These are phyloP conservation scores for Hexamita inflata DNA, from an alignment of 208 protist genomes.

Conservation along the genomic window DNA sequence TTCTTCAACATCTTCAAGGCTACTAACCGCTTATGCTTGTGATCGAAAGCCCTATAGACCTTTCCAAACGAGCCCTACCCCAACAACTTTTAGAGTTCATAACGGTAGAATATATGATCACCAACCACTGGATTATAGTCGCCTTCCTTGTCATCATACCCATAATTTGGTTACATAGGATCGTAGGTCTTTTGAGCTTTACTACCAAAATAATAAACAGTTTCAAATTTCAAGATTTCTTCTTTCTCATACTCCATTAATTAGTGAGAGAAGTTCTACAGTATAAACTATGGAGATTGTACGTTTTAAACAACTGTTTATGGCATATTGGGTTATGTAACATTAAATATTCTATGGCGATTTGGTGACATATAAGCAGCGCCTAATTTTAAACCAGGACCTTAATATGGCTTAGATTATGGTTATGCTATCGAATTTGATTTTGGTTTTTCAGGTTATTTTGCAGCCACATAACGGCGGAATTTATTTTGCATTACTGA, in stretches of 20 bases:
- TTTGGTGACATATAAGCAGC: no score
- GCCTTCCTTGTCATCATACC: slow-evolving; percentile 69
- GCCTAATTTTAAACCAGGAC: no score
- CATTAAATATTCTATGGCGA: no score
- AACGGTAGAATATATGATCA: slow-evolving; percentile 67
- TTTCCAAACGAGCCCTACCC: slow-evolving; percentile 21
- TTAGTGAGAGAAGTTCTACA: no score
- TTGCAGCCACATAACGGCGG: no score
- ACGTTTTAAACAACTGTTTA: no score
- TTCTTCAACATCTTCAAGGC: slow-evolving; percentile 9
- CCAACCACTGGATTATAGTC: slow-evolving; percentile 64
- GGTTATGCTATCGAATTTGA: no score
- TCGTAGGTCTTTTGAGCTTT: slow-evolving; percentile 46
- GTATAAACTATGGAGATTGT: no score
- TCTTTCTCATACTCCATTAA: slow-evolving; percentile 59
- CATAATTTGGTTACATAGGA: slow-evolving; percentile 49
- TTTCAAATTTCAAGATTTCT: slow-evolving; percentile 57
- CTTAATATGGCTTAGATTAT: no score
- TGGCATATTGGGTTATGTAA: no score
- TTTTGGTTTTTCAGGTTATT: no score
- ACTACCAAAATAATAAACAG: slow-evolving; percentile 63
- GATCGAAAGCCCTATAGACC: neutral
- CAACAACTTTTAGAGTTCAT: slow-evolving; percentile 52
- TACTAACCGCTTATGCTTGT: neutral
- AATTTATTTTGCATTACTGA: no score